Base-by-base conservation (phyloP, 1,284 basidiomycete genomes). In the Ganoderma sp. region DNA sequence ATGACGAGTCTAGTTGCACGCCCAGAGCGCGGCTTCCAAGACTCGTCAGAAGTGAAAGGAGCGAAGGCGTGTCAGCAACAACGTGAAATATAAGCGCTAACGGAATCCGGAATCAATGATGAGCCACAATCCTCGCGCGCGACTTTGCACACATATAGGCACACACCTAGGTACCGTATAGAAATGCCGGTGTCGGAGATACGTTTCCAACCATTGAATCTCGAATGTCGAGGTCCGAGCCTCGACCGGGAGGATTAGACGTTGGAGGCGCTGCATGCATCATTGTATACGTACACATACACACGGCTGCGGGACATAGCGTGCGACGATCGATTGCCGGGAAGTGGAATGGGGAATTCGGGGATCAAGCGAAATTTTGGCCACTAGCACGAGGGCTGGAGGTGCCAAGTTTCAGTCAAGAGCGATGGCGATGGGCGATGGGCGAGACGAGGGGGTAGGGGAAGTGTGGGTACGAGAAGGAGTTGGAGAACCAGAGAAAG, bases 231-330 rank as follows among this genome's bases (percentile, higher is more conserved):
- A 37, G 56, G 37, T 39, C n/a, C n/a, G 48, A 34, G 52, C 22
- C 32, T 60, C 28, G 32, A 12, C 56, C 34, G 3, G 39, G 37
- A 39, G 41, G 28, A 25, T 28, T 60, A 41, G 58, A 60, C 39
- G 10, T 60, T 41, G 37, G 58, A 42, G 37, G 58, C 41, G 58
- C 58, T 60, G 10, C 58, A 39, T 42, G 42, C 58, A 60, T 60
- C 58, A 60, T 52, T 52, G 48, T 42, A 41, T 42, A 42, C 58
- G 39, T 25, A 60, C 37, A 60, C 39, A 60, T 39, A 60, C 39
- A 60, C 39, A 25, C 37, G 39, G 58, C 41, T 34, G 58, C 22
- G 39, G 39, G 22, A 43, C 22, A 60, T 41, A 60, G 58, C 41
- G 41, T 60, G 58, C 39, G 58, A 60, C 37, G 19, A 58, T 39